Conservation (phyloP, 352 stramenopile genomes). For the Phytophthora tentaculata region DNA sequence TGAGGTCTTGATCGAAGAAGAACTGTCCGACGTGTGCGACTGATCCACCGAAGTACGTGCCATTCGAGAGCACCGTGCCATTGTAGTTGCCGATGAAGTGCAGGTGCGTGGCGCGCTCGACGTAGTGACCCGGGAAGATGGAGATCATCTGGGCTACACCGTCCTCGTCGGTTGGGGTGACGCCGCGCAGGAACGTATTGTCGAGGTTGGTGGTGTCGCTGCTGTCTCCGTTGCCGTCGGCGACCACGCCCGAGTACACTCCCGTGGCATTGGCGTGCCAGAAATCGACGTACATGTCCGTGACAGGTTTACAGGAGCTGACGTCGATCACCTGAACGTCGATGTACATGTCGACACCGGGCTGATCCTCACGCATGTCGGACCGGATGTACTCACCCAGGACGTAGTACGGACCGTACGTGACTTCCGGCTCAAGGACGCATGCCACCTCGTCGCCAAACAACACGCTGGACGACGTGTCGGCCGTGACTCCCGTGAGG, state of each 20-base stretch:
- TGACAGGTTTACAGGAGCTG: constrained; percentile 30
- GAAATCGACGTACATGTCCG: constrained; percentile 36
- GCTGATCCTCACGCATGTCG: constrained; percentile 31
- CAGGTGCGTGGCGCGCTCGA: constrained; percentile 35
- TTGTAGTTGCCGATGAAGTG: constrained; percentile 36
- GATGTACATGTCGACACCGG: constrained; percentile 32
- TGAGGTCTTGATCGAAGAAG: constrained; percentile 40
- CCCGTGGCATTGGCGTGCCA: constrained; percentile 41
- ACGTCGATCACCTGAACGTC: constrained; percentile 37
- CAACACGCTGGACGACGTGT: constrained; percentile 23
- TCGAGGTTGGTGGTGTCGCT: constrained; percentile 36
- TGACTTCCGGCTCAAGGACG: constrained; percentile 34
- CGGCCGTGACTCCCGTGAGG: constrained; percentile 19
- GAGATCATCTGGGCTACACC: constrained; percentile 30
- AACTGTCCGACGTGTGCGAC: constrained; percentile 32
- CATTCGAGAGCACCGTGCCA: constrained; percentile 22
- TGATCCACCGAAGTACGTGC: constrained; percentile 24
- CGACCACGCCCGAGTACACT: constrained; percentile 35
- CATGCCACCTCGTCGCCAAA: constrained; percentile 27
- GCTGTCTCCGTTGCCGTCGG: constrained; percentile 37
- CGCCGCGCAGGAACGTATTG: constrained; percentile 30
- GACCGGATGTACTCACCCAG: constrained; percentile 29
- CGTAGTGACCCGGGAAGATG: constrained; percentile 36
- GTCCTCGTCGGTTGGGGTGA: constrained; percentile 30
- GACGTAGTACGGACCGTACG: constrained; percentile 40